A percentile compares a stretch with the other conserved stretches of the same genome.
phyloP scores from a whole-genome alignment of 805 yeast genomes.

The Saccharomyces cerevisiae region DNA sequence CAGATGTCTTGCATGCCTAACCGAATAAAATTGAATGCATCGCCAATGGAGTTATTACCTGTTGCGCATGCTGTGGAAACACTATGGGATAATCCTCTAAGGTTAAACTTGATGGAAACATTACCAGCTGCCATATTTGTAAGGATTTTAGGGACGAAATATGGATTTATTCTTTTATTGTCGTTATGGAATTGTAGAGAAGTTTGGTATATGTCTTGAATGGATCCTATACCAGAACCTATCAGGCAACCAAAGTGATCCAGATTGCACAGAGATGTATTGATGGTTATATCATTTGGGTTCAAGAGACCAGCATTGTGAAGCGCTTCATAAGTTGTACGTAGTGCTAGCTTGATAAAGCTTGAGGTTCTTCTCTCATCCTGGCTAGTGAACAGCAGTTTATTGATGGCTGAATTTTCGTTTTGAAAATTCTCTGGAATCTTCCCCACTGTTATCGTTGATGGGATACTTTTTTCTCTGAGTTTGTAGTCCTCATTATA shows the following conservation, averaged over 20 bases:
- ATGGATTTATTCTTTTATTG: slow-evolving; percentile 54
- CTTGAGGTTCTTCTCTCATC: slow-evolving; percentile 50
- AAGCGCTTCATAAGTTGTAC: slow-evolving; percentile 72
- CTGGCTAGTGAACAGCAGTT: slow-evolving; percentile 34
- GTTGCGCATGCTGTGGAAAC: slow-evolving; percentile 96
- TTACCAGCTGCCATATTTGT: slow-evolving; percentile 94
- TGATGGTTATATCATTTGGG: slow-evolving; percentile 26
- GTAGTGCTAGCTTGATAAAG: slow-evolving; percentile 71
- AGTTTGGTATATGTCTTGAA: slow-evolving; percentile 53
- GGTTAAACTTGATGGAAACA: slow-evolving; percentile 66
- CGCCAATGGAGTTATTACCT: slow-evolving; percentile 89
- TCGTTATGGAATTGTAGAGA: slow-evolving; percentile 29
- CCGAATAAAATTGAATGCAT: slow-evolving; percentile 72
- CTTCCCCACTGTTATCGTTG: slow-evolving; percentile 56
- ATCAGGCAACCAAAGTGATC: slow-evolving; percentile 59
- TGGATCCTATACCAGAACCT: slow-evolving; percentile 89
- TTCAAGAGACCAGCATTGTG: slow-evolving; percentile 53
- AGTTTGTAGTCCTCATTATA: slow-evolving; percentile 35
- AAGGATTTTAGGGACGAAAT: slow-evolving; percentile 75
- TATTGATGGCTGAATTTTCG: neutral
- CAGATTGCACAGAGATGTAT: slow-evolving; percentile 21
- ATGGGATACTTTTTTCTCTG: slow-evolving; percentile 48
- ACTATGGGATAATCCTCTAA: slow-evolving; percentile 80
- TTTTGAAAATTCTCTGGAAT: slow-evolving; percentile 44
- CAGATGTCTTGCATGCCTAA: slow-evolving; percentile 78